Evolutionary conservation across 495 filamentous ascomycete species (phyloP).

Genomic region (Niebla homalea): DNA sequence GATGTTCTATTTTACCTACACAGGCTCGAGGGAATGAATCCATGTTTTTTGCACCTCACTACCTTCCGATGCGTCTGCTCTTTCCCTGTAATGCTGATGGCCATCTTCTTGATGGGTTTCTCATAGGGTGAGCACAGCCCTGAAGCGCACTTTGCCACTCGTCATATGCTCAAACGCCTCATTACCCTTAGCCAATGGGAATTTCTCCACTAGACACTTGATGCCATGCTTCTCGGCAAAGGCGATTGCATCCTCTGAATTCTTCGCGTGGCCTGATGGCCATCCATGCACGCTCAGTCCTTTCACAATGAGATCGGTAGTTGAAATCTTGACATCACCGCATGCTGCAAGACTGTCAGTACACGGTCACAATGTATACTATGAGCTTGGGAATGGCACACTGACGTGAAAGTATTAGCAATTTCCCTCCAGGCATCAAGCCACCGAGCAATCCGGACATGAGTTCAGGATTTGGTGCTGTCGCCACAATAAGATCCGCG

Average conservation of each 20-base stretch:
- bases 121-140: slow-evolving; percentile 32
- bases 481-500: slow-evolving; percentile 45
- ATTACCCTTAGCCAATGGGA: slow-evolving; percentile 39
- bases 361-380: neutral
- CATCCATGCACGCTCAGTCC: slow-evolving; percentile 41
- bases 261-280: slow-evolving; percentile 47
- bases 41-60: too few relatives aligned
- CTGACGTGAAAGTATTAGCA: slow-evolving; percentile 40
- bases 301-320: slow-evolving; percentile 32
- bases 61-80: neutral
- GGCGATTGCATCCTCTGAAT: slow-evolving; percentile 48
- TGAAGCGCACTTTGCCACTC: slow-evolving; percentile 30
- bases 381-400: neutral
- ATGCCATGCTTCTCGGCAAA: slow-evolving; percentile 44
- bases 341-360: slow-evolving; percentile 22
- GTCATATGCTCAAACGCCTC: slow-evolving; percentile 33
- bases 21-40: too few relatives aligned
- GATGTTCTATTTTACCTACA: too few relatives aligned
- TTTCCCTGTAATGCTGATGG: neutral
- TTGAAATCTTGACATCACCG: slow-evolving; percentile 40
- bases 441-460: slow-evolving; percentile 39
- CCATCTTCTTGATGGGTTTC: neutral
- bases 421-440: slow-evolving; percentile 37
- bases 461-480: slow-evolving; percentile 41
- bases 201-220: slow-evolving; percentile 50